A percentile compares a stretch with the other conserved stretches of the same genome.
These are phyloP conservation scores for Paramecium caudatum DNA, from an alignment of 73 alveolate genomes.

Conservation along the genomic window DNA sequence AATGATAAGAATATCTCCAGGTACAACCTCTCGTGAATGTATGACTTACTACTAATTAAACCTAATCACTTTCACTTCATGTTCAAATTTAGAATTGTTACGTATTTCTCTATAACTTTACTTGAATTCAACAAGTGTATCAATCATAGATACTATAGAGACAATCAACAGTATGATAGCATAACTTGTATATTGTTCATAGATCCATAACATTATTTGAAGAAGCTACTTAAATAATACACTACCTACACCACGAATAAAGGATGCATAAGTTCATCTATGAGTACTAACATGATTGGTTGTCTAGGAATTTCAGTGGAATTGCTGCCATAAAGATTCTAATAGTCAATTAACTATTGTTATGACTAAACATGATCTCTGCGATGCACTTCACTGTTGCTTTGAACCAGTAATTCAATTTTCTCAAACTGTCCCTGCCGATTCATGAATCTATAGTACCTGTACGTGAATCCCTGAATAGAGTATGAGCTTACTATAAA, in stretches of 20 bases:
- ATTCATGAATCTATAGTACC: conserved; percentile 6
- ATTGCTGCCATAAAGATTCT: conserved; percentile 20
- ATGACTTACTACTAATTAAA: not conserved
- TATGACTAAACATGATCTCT: not conserved
- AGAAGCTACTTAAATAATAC: too few relatives aligned
- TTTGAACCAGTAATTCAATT: not conserved
- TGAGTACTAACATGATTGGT: not conserved
- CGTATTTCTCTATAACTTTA: conserved; percentile 22
- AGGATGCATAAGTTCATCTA: conserved; percentile 55
- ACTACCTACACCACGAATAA: conserved; percentile 42
- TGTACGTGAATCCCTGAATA: conserved; percentile 23
- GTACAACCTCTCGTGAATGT: not conserved
- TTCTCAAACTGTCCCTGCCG: not conserved
- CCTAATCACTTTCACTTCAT: not conserved
- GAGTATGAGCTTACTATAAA: not conserved
- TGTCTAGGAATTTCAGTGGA: conserved; percentile 30
- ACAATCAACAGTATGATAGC: not conserved
- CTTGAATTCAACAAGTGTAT: not conserved
- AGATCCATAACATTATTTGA: conserved; percentile 46
- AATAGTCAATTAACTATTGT: conserved; percentile 3
- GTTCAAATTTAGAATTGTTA: conserved; percentile 11
- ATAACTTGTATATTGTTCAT: conserved; percentile 57
- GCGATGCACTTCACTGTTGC: conserved; percentile 2
- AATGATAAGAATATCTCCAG: conserved; percentile 47
- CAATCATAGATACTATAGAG: conserved; percentile 44